Conservation (phyloP, 345 rosid species). For the Euphorbia tirucalli region DNA sequence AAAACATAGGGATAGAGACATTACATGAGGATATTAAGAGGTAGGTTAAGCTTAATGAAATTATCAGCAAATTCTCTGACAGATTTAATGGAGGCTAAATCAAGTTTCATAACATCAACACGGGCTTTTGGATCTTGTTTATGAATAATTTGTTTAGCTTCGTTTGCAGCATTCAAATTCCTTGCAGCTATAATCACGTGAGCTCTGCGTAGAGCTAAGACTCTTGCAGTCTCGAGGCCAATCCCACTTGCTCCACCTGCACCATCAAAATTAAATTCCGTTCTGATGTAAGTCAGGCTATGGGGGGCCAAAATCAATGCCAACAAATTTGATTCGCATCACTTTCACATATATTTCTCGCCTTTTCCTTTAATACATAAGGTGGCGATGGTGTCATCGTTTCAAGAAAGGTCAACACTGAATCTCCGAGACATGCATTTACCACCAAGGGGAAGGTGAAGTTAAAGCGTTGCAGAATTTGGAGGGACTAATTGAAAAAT, state of each 20-base stretch:
- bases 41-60: conserved; percentile 55
- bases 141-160: conserved; percentile 52
- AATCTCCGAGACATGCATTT: too few species aligned
- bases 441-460: too few species aligned
- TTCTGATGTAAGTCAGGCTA: too few species aligned
- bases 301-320: too few species aligned
- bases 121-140: conserved; percentile 37
- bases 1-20: not conserved
- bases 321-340: too few species aligned
- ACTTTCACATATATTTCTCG: too few species aligned
- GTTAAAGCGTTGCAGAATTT: too few species aligned
- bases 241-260: conserved; percentile 94
- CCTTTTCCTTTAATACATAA: too few species aligned
- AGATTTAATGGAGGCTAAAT: conserved; percentile 61
- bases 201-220: conserved; percentile 59
- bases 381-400: too few species aligned
- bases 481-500: too few species aligned
- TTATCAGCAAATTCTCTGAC: conserved; percentile 43
- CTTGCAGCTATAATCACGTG: conserved; percentile 79
- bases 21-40: conserved; percentile 77
- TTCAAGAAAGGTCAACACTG: too few species aligned
- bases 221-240: conserved; percentile 87
- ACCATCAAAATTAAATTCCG: not conserved
- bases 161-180: conserved; percentile 67
- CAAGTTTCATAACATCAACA: conserved; percentile 52